Base-by-base conservation (phyloP, 495 filamentous ascomycete species). In the Xylaria longipes region DNA sequence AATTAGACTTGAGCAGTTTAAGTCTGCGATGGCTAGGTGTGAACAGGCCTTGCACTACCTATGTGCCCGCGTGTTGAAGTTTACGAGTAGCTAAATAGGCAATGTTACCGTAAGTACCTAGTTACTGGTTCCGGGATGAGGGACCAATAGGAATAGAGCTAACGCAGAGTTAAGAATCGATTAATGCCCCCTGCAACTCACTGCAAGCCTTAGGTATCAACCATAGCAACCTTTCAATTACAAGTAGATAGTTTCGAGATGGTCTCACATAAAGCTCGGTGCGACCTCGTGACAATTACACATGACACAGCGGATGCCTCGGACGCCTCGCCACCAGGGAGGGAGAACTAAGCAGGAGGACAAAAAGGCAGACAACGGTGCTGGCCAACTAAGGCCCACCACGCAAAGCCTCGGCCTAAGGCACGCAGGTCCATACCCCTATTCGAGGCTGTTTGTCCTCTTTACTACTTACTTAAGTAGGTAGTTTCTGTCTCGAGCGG, bases 371-470 rank as follows among this genome's bases (percentile, higher is more conserved):
- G 35, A 61, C 57, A n/a, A 43, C n/a, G n/a, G 7, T 7, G 25
- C 20, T 45, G 22, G 15, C 33, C 68, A 54, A 29, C 31, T 31
- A 63, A 71, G 69, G 69, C 69, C 69, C 69, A 71, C 69, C 33
- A 35, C 46, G 45, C n/a, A 56, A 60, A 52, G 31, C 41, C 54
- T 58, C 29, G 58, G 58, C 54, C 50, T 46, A 29, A 29, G 12
- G 11, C 41, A 43, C 15, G 41, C 15, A 43, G 17, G 12, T 43
- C 41, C 41, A 43, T 52, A 52, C 12, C 17, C 45, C 45, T 48
- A 48, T 48, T 8, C n/a, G 25, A 50, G n/a, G 46, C 20, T 50
- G 20, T 50, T n/a, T 46, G 17, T 46, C 43, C 43, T 50, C 46
- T 50, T 50, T 50, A 50, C 11, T 50, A n/a, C n/a, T n/a, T n/a